These are phyloP conservation scores for Chaetomium globosum DNA, from an alignment of 2,329 filamentous ascomycete species.

Conservation along the genomic window DNA sequence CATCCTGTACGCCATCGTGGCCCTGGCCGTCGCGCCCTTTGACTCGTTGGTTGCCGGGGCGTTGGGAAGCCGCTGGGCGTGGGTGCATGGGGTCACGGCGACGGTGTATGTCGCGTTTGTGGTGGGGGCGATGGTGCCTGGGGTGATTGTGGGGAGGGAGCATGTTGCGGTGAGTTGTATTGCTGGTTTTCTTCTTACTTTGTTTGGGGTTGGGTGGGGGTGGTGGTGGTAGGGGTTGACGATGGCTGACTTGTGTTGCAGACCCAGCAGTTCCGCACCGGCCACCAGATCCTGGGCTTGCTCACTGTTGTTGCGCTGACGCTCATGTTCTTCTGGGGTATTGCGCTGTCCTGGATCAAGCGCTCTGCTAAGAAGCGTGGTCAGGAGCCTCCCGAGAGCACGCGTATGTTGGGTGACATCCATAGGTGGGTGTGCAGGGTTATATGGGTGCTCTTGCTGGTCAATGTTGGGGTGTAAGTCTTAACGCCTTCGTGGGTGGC, in stretches of 20 bases:
- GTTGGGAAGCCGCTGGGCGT: slow-evolving; percentile 30
- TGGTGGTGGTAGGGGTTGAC: not conserved
- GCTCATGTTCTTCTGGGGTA: slow-evolving; percentile 31
- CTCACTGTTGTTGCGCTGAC: slow-evolving; percentile 33
- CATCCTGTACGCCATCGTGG: slow-evolving; percentile 33
- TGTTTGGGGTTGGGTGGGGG: not conserved
- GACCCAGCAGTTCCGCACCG: slow-evolving; percentile 35
- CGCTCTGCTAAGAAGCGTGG: slow-evolving; percentile 28
- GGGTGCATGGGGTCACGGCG: slow-evolving; percentile 30
- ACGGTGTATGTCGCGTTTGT: slow-evolving; percentile 32
- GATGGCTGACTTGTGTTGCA: slow-evolving; percentile 4
- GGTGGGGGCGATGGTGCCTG: slow-evolving; percentile 35
- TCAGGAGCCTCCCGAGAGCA: slow-evolving; percentile 27
- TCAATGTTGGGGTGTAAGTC: slow-evolving; percentile 38
- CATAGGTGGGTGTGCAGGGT: slow-evolving; percentile 35
- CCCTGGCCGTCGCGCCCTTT: slow-evolving; percentile 35
- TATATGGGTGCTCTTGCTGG: slow-evolving; percentile 36
- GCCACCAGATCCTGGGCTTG: slow-evolving; percentile 38
- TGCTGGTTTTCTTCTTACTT: not conserved
- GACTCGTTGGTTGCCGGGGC: slow-evolving; percentile 34
- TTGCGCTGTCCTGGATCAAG: slow-evolving; percentile 28
- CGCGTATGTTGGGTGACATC: slow-evolving; percentile 22
- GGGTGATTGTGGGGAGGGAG: slow-evolving; percentile 32
- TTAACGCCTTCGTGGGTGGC: not conserved
- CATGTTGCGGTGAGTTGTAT: slow-evolving; percentile 32